Evolutionary conservation across 2,329 filamentous ascomycete genomes (phyloP), one percentile per base, ranked within the genome.

Genomic region (Pseudovirgaria hyperparasitica): DNA sequence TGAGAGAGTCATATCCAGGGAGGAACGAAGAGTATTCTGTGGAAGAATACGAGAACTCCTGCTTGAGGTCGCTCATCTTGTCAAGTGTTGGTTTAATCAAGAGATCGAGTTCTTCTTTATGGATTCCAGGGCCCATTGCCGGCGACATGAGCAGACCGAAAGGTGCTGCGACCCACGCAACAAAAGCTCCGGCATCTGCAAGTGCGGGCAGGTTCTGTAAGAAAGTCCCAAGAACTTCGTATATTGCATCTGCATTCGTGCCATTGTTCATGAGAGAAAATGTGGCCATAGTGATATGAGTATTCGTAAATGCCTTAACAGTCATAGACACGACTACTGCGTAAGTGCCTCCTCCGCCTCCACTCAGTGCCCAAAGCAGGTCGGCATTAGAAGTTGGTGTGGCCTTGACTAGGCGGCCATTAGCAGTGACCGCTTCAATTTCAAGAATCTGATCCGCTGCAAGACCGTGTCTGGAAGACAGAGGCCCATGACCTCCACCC

Each of bases 401-500:
- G 3, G 49, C 49, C 13, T 32, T 46, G n/a, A 49, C 26, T 4
- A 42, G 24, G 10, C 37, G 27, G 9, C 52, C 51, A 9, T 43
- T 35, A 22, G 46, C 41, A 4, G 46, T 51, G 6, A 53, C 41
- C 6, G 54, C 48, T 23, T 45, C 42, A 19, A 35, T 47, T 9
- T 45, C 41, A 3, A 53, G 36, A 6, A 38, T 33, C 23, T 53
- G 42, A 23, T 54, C 47, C 18, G 47, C 46, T 24, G 29, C 45
- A 12, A 52, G 34, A 16, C 50, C 50, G 20, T 24, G 33, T 18
- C 19, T 25, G 12, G 31, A 29, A 3, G 19, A 55, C 24, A 70
- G 39, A 6, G 63, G 61, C n/a, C 55, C 60, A 45, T 70, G 62
- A 5, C 50, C 50, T 16, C 44, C 48, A 13, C 47, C 46, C 25